phyloP scores from a whole-genome alignment of 345 rosid genomes.

The Brassica cretica region DNA sequence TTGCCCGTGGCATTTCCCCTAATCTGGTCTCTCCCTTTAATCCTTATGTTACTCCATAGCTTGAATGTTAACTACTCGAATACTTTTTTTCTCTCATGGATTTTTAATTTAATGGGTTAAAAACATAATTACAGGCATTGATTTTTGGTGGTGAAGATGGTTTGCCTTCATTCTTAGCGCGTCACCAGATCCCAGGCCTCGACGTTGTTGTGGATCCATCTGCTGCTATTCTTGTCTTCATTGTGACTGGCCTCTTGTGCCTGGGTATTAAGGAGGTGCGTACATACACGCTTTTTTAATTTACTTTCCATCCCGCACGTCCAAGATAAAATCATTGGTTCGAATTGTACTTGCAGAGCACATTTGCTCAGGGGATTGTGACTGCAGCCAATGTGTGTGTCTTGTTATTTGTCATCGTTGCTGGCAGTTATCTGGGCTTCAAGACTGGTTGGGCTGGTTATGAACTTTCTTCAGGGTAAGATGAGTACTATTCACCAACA shows the following conservation, averaged over 20 bases:
- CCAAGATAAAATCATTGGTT: neutral
- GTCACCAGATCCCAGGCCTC: conserved; percentile 81
- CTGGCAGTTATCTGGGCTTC: conserved; percentile 85
- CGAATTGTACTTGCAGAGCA: conserved; percentile 60
- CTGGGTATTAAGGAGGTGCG: conserved; percentile 94
- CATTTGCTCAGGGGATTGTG: conserved; percentile 76
- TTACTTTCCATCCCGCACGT: neutral
- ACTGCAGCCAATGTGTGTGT: conserved; percentile 79
- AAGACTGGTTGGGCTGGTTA: conserved; percentile 94
- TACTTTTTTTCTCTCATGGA: neutral
- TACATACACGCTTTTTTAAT: neutral
- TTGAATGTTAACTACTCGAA: neutral
- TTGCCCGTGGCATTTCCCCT: conserved; percentile 94
- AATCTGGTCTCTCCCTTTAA: conserved; percentile 53
- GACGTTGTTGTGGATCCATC: conserved; percentile 89
- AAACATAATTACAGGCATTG: conserved; percentile 68
- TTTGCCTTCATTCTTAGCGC: conserved; percentile 74
- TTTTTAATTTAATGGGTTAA: neutral
- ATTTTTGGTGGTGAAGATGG: conserved; percentile 85
- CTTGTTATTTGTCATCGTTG: conserved; percentile 79
- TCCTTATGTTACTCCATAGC: no score
- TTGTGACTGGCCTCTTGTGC: conserved; percentile 89
- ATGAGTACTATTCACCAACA: conserved; percentile 1
- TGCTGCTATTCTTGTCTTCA: conserved; percentile 73
- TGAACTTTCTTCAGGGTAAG: conserved; percentile 88